These are phyloP conservation scores for Baudoinia panamericana DNA, from an alignment of 495 filamentous ascomycete genomes.

Conservation along the genomic window DNA sequence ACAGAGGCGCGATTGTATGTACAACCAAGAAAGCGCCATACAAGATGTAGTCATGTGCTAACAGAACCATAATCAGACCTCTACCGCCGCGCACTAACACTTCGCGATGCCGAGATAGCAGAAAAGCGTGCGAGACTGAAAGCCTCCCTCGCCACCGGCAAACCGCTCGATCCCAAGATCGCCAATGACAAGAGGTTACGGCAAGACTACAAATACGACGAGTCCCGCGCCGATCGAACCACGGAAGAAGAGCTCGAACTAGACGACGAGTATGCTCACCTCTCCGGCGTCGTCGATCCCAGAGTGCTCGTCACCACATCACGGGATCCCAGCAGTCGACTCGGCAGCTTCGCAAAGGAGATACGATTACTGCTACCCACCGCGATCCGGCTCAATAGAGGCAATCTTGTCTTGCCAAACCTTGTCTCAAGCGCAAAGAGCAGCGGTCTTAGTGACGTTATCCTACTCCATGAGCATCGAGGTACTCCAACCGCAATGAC, in stretches of 20 bases:
- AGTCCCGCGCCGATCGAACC: constrained; percentile 49
- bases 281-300: constrained; percentile 74
- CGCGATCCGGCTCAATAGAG: constrained; percentile 78
- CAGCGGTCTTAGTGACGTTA: constrained; percentile 66
- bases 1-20: constrained; percentile 82
- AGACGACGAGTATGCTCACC: constrained; percentile 89
- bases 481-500: constrained; percentile 86
- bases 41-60: too few relatives aligned
- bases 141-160: constrained; percentile 68
- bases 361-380: constrained; percentile 84
- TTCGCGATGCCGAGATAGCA: constrained; percentile 83
- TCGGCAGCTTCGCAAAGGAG: constrained; percentile 89
- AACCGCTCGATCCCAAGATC: constrained; percentile 74
- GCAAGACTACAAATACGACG: constrained; percentile 87
- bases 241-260: constrained; percentile 58
- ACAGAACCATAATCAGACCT: too few relatives aligned
- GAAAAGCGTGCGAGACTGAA: constrained; percentile 81
- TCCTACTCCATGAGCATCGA: constrained; percentile 87
- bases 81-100: constrained; percentile 64
- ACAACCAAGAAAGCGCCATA: too few relatives aligned
- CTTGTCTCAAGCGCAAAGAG: constrained; percentile 68
- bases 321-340: constrained; percentile 69
- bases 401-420: constrained; percentile 74
- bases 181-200: constrained; percentile 79
- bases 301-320: constrained; percentile 86